Base-by-base conservation (phyloP, 2,329 filamentous ascomycete species). In the Falciphora oryzae region DNA sequence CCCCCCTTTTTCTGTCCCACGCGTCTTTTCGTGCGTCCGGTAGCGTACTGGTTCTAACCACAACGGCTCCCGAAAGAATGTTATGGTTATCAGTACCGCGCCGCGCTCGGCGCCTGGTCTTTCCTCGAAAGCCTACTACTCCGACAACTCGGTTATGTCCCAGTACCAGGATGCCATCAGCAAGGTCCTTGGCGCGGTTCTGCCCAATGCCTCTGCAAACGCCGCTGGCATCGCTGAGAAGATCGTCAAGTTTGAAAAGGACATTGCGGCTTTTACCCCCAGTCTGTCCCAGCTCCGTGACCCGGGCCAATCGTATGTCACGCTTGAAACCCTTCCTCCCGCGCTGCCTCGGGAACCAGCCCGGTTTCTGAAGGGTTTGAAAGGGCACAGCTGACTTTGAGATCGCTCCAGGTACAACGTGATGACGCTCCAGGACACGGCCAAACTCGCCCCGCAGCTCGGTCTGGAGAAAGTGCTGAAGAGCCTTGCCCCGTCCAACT, bases 391-490 rank as follows among this genome's bases (percentile, higher is more conserved):
- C 57, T 59, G 32, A 64, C 28, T 35, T 5, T 10, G 3, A 8
- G n/a, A 13, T 2, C 53, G 80, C 38, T 84, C 89, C 77, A 85
- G 83, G 68, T 90, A 90, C 74, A 90, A 89, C 69, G 86, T 86
- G 1, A 82, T 83, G 72, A 80, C 80, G 11, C 73, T 89, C 25
- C 75, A 81, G 14, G 83, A 89, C 64, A 83, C 82, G 7, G 77
- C 81, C 44, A 76, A 77, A 3, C 75, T 89, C 28, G 74, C 83
- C 0, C 87, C 88, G 1, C 79, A 85, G 63, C 75, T 90, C 13
- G 79, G 81, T 16, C 73, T 90, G 2, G 75, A 81, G 25, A 74
- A 77, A 6, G 75, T 89, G 1, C 76, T 90, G 57, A 75, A 77
- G 11, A 77, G 73, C 3, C 77, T 89, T 32, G 79, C 80, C 0